Conservation (phyloP, 2,329 filamentous ascomycete genomes). For the Fusarium palustre region DNA sequence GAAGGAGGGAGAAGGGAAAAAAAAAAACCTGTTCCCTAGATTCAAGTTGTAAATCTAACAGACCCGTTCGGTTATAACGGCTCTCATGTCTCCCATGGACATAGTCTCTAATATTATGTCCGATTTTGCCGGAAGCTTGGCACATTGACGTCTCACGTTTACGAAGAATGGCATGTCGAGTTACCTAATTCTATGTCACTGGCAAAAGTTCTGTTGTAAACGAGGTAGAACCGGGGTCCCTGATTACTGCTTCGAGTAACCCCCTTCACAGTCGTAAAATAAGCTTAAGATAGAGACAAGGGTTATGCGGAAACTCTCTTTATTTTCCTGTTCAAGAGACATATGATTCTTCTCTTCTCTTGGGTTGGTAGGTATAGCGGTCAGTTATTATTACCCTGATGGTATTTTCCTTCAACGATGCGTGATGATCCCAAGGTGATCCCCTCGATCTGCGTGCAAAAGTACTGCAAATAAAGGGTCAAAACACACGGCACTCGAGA, state of each 20-base stretch:
- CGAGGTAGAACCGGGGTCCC: conserved; percentile 1
- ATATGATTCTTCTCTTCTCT: not conserved
- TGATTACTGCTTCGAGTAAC: conserved; percentile 23
- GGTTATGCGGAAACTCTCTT: conserved; percentile 28
- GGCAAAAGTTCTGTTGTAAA: conserved; percentile 24
- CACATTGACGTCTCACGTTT: conserved; percentile 28
- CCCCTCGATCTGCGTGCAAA: not conserved
- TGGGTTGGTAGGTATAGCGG: not conserved
- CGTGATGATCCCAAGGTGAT: not conserved
- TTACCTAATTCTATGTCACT: conserved; percentile 6
- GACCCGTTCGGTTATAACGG: conserved; percentile 40
- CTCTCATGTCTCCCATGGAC: not conserved
- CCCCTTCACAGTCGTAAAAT: conserved; percentile 39
- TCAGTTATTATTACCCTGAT: not conserved
- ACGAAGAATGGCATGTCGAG: conserved; percentile 12
- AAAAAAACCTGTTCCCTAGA: conserved; percentile 12
- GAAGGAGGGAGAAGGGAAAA: not conserved
- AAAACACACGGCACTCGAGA: conserved; percentile 5
- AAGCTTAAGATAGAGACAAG: conserved; percentile 48
- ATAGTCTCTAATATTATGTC: conserved; percentile 26
- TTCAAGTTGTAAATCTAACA: not conserved
- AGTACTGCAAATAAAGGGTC: not conserved
- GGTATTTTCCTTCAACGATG: not conserved
- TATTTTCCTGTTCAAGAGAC: not conserved
- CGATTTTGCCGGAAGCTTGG: conserved; percentile 45